phyloP scores from a whole-genome alignment of 768 basidiomycete genomes.

The Lactifluus rugatus region DNA sequence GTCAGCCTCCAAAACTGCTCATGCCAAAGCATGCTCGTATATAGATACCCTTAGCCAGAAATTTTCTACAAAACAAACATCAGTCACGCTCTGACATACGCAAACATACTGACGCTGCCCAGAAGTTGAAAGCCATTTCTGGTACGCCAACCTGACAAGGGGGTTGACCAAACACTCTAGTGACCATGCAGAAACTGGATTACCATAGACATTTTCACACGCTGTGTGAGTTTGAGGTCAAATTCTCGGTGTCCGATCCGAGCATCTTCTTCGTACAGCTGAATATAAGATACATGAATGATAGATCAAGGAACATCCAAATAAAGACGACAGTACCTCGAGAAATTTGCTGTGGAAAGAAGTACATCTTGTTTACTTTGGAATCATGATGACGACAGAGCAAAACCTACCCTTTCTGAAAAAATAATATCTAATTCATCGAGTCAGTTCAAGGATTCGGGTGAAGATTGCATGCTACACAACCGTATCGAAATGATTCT shows the following conservation, averaged over 20 bases:
- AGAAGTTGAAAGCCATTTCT: conserved; percentile 86
- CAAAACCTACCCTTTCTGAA: conserved; percentile 84
- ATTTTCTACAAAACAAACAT: conserved; percentile 43
- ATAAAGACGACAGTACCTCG: conserved; percentile 37
- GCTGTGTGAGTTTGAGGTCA: conserved; percentile 80
- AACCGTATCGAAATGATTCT: conserved; percentile 93
- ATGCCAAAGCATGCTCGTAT: not conserved
- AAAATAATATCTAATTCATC: conserved; percentile 65
- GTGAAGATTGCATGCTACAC: conserved; percentile 20
- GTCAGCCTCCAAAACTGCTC: not conserved
- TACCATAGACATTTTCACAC: conserved; percentile 99
- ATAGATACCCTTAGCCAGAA: conserved; percentile 60
- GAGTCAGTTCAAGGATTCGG: conserved; percentile 17
- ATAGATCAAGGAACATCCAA: not conserved
- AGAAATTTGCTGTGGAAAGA: conserved; percentile 56
- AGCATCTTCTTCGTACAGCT: conserved; percentile 95
- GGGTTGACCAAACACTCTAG: not conserved
- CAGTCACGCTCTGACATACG: not conserved
- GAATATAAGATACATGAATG: not conserved
- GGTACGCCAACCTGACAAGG: conserved; percentile 84
- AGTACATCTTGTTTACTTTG: conserved; percentile 17
- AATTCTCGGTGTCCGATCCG: conserved; percentile 89
- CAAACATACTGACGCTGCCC: conserved; percentile 61
- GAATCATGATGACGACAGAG: not conserved
- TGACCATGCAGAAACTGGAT: conserved; percentile 14